Evolutionary conservation across 164 flowering plant genomes (phyloP).

Genomic region (Malania oleifera): DNA sequence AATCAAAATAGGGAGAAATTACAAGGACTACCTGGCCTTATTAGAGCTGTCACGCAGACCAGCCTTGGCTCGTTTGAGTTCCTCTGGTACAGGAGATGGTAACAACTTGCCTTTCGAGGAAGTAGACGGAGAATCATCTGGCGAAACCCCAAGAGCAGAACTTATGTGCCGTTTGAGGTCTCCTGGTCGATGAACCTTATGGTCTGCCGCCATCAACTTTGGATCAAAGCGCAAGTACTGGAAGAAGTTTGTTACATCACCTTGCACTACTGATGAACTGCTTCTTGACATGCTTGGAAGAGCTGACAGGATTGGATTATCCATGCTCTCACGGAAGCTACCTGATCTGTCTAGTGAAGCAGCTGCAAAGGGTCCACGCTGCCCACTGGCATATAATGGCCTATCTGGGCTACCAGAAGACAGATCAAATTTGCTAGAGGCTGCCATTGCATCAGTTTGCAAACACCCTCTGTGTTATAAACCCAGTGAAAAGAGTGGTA

Average conservation of each 20-base stretch:
- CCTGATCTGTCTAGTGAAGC: slow-evolving; percentile 59
- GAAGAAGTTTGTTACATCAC: slow-evolving; percentile 49
- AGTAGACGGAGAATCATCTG: slow-evolving; percentile 45
- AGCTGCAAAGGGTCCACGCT: slow-evolving; percentile 51
- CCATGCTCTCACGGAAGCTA: slow-evolving; percentile 68
- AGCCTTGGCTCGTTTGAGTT: slow-evolving; percentile 52
- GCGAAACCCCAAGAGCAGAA: slow-evolving; percentile 52
- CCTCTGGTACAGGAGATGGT: slow-evolving; percentile 46
- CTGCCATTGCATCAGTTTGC: slow-evolving; percentile 55
- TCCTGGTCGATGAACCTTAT: slow-evolving; percentile 49
- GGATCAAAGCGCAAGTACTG: slow-evolving; percentile 58
- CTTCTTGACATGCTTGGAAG: slow-evolving; percentile 61
- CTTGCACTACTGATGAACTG: slow-evolving; percentile 38
- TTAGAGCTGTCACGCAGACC: slow-evolving; percentile 42
- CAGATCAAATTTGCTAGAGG: slow-evolving; percentile 62
- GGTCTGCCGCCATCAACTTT: slow-evolving; percentile 47
- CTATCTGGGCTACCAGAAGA: slow-evolving; percentile 74
- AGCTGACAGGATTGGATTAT: slow-evolving; percentile 47
- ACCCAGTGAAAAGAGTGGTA: slow-evolving; percentile 25
- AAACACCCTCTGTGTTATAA: slow-evolving; percentile 21
- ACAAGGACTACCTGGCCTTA: slow-evolving; percentile 56
- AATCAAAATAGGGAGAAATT: slow-evolving; percentile 5
- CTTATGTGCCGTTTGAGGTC: slow-evolving; percentile 46
- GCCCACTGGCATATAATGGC: slow-evolving; percentile 50
- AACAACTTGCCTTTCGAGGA: slow-evolving; percentile 47